phyloP scores from a whole-genome alignment of 2,329 filamentous ascomycete species.

The Graphiopsis chlorocephala region DNA sequence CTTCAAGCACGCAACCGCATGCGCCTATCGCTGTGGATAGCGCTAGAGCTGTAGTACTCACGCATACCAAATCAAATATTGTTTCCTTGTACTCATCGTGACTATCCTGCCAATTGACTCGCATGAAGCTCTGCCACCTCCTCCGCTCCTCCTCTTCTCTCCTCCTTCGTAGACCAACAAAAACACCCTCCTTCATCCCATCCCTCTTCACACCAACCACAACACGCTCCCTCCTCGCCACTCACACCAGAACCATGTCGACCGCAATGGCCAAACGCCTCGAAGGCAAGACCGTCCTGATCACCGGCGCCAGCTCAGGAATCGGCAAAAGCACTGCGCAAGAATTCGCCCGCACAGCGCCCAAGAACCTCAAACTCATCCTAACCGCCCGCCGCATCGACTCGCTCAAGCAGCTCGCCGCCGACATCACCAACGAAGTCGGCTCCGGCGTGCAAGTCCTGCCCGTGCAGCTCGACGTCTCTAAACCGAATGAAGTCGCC shows the following conservation, averaged over 20 bases:
- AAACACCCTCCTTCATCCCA: not conserved
- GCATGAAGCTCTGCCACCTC: slow-evolving; percentile 11
- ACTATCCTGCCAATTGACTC: not conserved
- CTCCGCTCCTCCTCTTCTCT: not conserved
- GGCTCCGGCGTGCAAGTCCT: slow-evolving; percentile 78
- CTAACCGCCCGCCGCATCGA: slow-evolving; percentile 86
- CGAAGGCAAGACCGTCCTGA: slow-evolving; percentile 83
- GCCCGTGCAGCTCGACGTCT: slow-evolving; percentile 82
- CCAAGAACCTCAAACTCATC: slow-evolving; percentile 75
- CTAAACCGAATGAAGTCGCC: slow-evolving; percentile 70
- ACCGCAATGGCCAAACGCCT: slow-evolving; percentile 78
- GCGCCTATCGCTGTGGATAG: not conserved
- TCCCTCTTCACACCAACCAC: not conserved
- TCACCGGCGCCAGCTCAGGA: slow-evolving; percentile 90
- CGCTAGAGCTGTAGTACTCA: not conserved
- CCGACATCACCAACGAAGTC: slow-evolving; percentile 72
- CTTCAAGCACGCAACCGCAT: not conserved
- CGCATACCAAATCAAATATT: not conserved
- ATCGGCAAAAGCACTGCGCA: slow-evolving; percentile 82
- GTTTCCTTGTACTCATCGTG: not conserved
- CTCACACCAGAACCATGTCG: slow-evolving; percentile 54
- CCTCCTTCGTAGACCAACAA: not conserved
- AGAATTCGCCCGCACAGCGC: slow-evolving; percentile 86
- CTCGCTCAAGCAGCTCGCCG: slow-evolving; percentile 69
- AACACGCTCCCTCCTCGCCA: not conserved